Base-by-base conservation (phyloP, 106 monocot genomes). In the Dendrobium officinale region DNA sequence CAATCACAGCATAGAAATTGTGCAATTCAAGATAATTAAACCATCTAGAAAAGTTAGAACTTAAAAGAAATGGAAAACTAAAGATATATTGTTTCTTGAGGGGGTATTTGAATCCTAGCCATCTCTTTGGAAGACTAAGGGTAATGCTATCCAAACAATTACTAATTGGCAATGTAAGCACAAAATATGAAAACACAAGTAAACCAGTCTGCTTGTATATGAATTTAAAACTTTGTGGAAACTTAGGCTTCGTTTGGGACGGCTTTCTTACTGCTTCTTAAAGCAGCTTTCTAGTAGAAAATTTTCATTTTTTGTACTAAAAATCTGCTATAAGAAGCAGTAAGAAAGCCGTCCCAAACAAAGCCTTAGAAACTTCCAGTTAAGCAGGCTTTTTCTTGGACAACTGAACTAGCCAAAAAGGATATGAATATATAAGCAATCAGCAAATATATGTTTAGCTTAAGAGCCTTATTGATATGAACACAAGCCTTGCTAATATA, bases 11-110 rank as follows among this genome's bases (percentile, higher is more conserved):
- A 70, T 70, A 70, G 13, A 70, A 70, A 70, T 37, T 70, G 16
- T n/a, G 20, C 70, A 70, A 70, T 33, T 70, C 31, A 70, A 40
- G 4, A 37, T 70, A 70, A 70, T 70, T 70, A 70, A 70, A 70
- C 33, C 13, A 70, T 29, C 29, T 37, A 37, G 70, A 13, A 8
- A 70, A 16, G 13, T 37, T 0, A 61, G 0, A 61, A 37, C 31
- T 13, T 70, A 33, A 16, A 70, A 4, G 70, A 70, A 15, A 70
- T 10, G 24, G 33, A 33, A 40, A 16, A 68, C 26, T 20, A 68
- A 68, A 58, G 31, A 68, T 68, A 20, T 27, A 26, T 11, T 27
- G 31, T 9, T 58, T 16, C 15, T 58, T 58, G 20, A 13, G 20
- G 20, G 20, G 20, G 4, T 10, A 54, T 58, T 58, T 58, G 19